Base-by-base conservation (phyloP, 2,329 filamentous ascomycete genomes). In the Phyllosticta citrichinensis region DNA sequence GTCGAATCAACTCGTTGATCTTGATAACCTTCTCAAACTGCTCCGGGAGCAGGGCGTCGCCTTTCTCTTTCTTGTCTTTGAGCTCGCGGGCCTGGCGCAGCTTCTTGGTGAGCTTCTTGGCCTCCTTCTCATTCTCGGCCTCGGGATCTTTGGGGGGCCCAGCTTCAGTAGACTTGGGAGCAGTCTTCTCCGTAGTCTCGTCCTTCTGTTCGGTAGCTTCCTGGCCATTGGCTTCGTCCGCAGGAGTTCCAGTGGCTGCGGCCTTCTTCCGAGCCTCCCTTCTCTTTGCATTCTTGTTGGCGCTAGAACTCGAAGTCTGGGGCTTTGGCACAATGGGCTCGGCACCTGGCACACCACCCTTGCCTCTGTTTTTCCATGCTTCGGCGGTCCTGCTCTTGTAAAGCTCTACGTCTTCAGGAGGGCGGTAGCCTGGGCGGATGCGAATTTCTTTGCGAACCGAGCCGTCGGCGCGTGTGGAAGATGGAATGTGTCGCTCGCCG, bases 1-100 rank as follows among this genome's bases (percentile, higher is more conserved):
- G 92, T 12, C 91, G 84, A 62, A 97, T 86, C 57, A 99, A 81
- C 77, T 99, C 94, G 64, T 90, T 91, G 72, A 99, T 96, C 75
- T 94, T 96, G 73, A 96, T 95, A 60, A 99, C 90, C 78, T 99
- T 99, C 67, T 93, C 91, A 65, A 97, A 87, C 77, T 99, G 94
- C 77, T 99, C 94, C 0, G 92, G 93, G 25, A 97, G 80, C 63
- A 99, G 76, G 4, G 84, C 81, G 71, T 90, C 88, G 20, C 94
- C 94, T 61, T 85, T 86, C 24, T 96, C 89, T 74, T 96, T 96
- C 81, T 96, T 97, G 68, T 86, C 87, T 71, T 91, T 88, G 59
- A 99, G 80, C 2, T 97, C 94, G 67, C 86, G 88, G 3, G 94
- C 93, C 73, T 99, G 94, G 69, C 93, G 89, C 63, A 99, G 79